A percentile compares a stretch with the other conserved stretches of the same genome.
phyloP scores from a whole-genome alignment of 257 asterid species.

The Solanum gandarillasii region DNA sequence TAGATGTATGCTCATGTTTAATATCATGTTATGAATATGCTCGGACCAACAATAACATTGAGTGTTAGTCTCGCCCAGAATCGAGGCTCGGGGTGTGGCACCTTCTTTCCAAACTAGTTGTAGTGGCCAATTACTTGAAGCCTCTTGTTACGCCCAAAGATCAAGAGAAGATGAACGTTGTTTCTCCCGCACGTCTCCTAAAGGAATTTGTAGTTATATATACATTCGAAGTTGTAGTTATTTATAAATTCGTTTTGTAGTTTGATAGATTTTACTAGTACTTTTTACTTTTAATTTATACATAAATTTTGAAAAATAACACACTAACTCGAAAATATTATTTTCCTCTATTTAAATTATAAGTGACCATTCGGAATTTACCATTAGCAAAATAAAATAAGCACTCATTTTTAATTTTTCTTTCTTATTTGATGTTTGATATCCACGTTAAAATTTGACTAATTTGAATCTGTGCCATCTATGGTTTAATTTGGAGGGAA shows the following conservation, averaged over 20 bases:
- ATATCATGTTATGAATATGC: neutral
- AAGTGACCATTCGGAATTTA: neutral
- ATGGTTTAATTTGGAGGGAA: too few species aligned
- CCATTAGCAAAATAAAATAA: neutral
- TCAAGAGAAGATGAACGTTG: neutral
- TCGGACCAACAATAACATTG: too few species aligned
- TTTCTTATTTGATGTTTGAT: neutral
- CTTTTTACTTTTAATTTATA: neutral
- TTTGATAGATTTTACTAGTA: neutral
- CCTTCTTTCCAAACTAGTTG: neutral
- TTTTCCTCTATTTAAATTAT: too few species aligned
- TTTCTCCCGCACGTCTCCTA: neutral
- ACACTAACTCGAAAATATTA: neutral
- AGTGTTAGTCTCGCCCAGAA: neutral
- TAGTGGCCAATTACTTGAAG: neutral
- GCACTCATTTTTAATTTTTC: neutral
- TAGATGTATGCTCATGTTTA: neutral
- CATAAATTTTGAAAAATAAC: neutral
- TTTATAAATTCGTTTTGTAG: neutral
- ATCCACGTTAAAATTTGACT: too few species aligned
- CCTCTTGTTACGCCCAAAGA: neutral
- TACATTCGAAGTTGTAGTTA: neutral
- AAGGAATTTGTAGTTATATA: neutral
- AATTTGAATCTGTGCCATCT: fast-evolving
- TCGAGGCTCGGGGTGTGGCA: neutral